These are phyloP conservation scores for Ammopiptanthus mongolicus DNA, from an alignment of 306 rosid species.

Conservation along the genomic window DNA sequence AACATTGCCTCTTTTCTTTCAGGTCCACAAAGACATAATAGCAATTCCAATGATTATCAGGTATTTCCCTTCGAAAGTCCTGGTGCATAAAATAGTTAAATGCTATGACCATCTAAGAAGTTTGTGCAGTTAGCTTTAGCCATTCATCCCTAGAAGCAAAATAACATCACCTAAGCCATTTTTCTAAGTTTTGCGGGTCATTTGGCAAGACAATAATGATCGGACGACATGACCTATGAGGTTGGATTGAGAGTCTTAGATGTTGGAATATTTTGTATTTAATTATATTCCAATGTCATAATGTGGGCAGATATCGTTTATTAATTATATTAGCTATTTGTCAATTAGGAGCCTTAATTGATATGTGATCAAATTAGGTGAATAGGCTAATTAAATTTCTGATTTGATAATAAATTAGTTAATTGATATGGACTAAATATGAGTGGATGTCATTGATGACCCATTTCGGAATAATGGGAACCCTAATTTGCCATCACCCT, in stretches of 20 bases:
- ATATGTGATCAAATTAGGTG: too few relatives aligned
- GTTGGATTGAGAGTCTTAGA: slow-evolving; percentile 36
- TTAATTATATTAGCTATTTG: too few relatives aligned
- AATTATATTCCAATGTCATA: too few relatives aligned
- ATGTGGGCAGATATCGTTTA: too few relatives aligned
- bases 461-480: too few relatives aligned
- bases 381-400: too few relatives aligned
- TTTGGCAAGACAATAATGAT: slow-evolving; percentile 87
- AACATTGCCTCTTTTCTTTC: slow-evolving; percentile 25
- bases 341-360: too few relatives aligned
- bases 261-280: too few relatives aligned
- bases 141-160: slow-evolving; percentile 13
- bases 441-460: too few relatives aligned
- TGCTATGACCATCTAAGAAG: slow-evolving; percentile 2
- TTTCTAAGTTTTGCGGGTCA: slow-evolving; percentile 68
- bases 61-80: slow-evolving; percentile 41
- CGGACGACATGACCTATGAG: slow-evolving; percentile 94
- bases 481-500: too few relatives aligned
- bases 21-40: slow-evolving; percentile 83
- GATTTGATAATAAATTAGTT: too few relatives aligned
- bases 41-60: slow-evolving; percentile 76
- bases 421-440: too few relatives aligned
- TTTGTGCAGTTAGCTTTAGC: slow-evolving; percentile 12
- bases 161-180: slow-evolving; percentile 26
- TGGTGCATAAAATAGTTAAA: slow-evolving; percentile 19